A percentile compares a stretch with the other conserved stretches of the same genome.
These are phyloP conservation scores for Tolypocladium inflatum DNA, from an alignment of 2,329 filamentous ascomycete species.

Conservation along the genomic window DNA sequence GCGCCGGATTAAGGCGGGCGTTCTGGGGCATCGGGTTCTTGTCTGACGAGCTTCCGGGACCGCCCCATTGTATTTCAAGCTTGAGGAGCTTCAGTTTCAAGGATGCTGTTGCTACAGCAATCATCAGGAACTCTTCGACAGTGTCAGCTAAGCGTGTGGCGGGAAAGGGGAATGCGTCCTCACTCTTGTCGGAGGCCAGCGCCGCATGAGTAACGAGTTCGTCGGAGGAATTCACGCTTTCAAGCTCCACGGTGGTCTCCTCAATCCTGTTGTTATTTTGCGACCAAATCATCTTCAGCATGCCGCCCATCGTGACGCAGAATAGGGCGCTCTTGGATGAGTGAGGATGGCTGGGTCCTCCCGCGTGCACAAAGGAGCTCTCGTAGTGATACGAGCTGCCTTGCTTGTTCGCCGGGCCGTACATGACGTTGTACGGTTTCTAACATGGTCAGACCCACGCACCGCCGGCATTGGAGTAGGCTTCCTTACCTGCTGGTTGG, in stretches of 20 bases:
- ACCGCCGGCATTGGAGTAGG: background rate
- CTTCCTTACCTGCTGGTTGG: slow-evolving; percentile 25
- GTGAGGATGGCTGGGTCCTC: slow-evolving; percentile 65
- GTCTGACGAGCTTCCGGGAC: slow-evolving; percentile 39
- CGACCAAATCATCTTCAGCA: slow-evolving; percentile 67
- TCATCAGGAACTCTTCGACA: slow-evolving; percentile 40
- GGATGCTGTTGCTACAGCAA: slow-evolving; percentile 59
- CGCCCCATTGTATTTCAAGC: slow-evolving; percentile 66
- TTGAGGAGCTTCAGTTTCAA: slow-evolving; percentile 67
- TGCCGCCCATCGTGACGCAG: slow-evolving; percentile 64
- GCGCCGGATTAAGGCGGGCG: slow-evolving; percentile 38
- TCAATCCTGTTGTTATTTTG: slow-evolving; percentile 64
- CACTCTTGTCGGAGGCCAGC: slow-evolving; percentile 65
- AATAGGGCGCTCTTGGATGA: slow-evolving; percentile 64
- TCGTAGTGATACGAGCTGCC: slow-evolving; percentile 60
- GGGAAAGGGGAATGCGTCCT: slow-evolving; percentile 8
- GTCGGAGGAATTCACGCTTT: slow-evolving; percentile 61
- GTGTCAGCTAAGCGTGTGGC: slow-evolving; percentile 12
- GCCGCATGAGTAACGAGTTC: slow-evolving; percentile 75
- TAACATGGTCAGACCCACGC: slow-evolving; percentile 10
- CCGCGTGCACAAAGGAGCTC: slow-evolving; percentile 52
- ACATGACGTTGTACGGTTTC: slow-evolving; percentile 34
- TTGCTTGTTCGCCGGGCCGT: slow-evolving; percentile 56
- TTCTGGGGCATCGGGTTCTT: slow-evolving; percentile 39
- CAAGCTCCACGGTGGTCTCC: slow-evolving; percentile 64